Evolutionary conservation across 345 rosid species (phyloP), one percentile per base, ranked within the genome.

Genomic region (Eutrema yunnanense): DNA sequence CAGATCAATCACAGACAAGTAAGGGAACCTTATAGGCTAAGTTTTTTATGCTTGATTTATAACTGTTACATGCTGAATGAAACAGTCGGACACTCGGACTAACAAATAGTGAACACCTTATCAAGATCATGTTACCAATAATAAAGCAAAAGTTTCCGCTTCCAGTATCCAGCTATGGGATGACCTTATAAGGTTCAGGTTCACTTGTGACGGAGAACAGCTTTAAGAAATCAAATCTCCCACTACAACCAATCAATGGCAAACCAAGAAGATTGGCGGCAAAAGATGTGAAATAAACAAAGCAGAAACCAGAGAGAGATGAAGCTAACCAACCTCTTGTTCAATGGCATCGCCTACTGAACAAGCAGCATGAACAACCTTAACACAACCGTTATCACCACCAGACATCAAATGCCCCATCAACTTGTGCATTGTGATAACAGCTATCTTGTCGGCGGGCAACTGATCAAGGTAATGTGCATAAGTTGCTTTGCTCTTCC

Each of bases 341-440:
- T 95, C 99, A 81, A 95, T 81, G 47, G 96, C 96, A 64, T 90
- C 97, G 8, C 98, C 99, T 37, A 95, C 82, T 1, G 66, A 19
- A 65, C 86, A 85, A 41, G 96, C 93, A 63, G 98, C 98, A 61
- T 80, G 82, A 60, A 90, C 84, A 73, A 92, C 90, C 75, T 86
- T 84, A 29, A 89, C 85, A 69, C 78, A 78, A 22, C 99, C 99
- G 51, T 81, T 85, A 36, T 84, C 93, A 30, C 86, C 86, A 56
- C 95, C 92, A 0, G 86, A 85, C 99, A 95, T 92, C 79, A 95
- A 76, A 73, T 86, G 73, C 2, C 77, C 90, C 78, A 81, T 78
- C 79, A 95, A 73, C 83, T 88, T 92, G 73, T 95, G 97, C 99
- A 95, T 95, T 3, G 99, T 86, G 73, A 95, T 95, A 64, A 95